Evolutionary conservation across 441 rosid genomes (phyloP), one percentile per base, ranked within the genome.

Genomic region (Metrosideros polymorpha): DNA sequence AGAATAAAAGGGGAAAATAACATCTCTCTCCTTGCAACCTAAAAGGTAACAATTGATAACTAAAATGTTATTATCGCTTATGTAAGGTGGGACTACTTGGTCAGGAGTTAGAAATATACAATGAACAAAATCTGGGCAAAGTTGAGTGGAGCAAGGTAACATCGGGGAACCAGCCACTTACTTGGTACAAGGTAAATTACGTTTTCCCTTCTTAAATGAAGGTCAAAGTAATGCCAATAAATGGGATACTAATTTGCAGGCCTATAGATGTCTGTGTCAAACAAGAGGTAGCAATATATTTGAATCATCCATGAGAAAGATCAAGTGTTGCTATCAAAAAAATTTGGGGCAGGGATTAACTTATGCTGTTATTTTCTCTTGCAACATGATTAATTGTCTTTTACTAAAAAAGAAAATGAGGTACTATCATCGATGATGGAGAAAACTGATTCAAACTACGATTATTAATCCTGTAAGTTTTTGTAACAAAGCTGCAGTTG

Each of bases 151-250:
- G 35, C 57, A 88, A 91, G 18, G 19, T 85, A 87, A 85, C 84
- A 54, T 88, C 91, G 18, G 89, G 82, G 79, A 91, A 89, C 85
- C 91, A 32, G 35, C 90, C 95, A 39, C 95, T 95, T 75, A 89
- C 92, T 63, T 94, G 95, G 97, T 95, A 94, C 90, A 94, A 95
- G 97, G 97, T 95, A 50, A 53, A 84, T 42, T 32, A 77, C 3
- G 42, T 30, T n/a, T 0, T 22, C 35, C 43, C 51, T 77, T 22
- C 18, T 29, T 42, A 89, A 12, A 10, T 22, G 47, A 71, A 39
- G 9, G 17, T 39, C 79, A 39, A 71, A 71, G 79, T 12, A 71
- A 35, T 35, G 15, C 17, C 79, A 10, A 54, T n/a, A 27, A 50
- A 24, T 52, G 15, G 24, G 39, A 75, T 52, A 9, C n/a, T 7